Percentiles rank a stretch among this genome's conserved stretches.
phyloP scores from a whole-genome alignment of 805 yeast species.

The Scheffersomyces lignosus region DNA sequence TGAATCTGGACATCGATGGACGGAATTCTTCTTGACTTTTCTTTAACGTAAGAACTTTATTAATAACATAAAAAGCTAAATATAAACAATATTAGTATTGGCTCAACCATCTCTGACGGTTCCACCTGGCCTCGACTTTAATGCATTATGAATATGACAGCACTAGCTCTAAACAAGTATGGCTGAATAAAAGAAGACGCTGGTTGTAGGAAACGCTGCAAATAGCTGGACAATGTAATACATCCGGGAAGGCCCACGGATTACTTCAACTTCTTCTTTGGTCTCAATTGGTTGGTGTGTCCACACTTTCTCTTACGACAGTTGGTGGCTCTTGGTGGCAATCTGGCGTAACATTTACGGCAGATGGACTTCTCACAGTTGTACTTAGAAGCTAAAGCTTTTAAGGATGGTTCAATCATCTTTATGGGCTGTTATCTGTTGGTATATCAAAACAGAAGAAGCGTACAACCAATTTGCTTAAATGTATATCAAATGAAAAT shows the following conservation, averaged over 20 bases:
- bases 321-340: constrained; percentile 99
- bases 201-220: background rate
- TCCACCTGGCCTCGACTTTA: too few species aligned
- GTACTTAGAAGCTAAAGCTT: constrained; percentile 98
- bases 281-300: constrained; percentile 99
- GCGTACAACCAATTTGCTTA: too few species aligned
- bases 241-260: too few species aligned
- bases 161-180: too few species aligned
- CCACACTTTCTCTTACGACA: constrained; percentile 99
- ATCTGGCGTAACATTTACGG: constrained; percentile 99
- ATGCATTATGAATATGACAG: too few species aligned
- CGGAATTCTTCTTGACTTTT: too few species aligned
- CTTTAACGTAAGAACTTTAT: background rate
- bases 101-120: background rate
- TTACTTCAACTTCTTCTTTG: constrained; percentile 99
- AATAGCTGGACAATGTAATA: constrained; percentile 1
- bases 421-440: constrained; percentile 11
- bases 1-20: too few species aligned
- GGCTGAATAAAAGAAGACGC: background rate
- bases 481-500: too few species aligned
- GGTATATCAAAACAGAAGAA: background rate
- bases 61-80: background rate
- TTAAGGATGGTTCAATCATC: constrained; percentile 98
- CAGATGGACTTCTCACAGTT: constrained; percentile 99
- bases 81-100: background rate